Percentiles rank a stretch among this genome's conserved stretches.
Conservation (phyloP, 371 early-diverging fungal species). For the Blakeslea trispora region DNA sequence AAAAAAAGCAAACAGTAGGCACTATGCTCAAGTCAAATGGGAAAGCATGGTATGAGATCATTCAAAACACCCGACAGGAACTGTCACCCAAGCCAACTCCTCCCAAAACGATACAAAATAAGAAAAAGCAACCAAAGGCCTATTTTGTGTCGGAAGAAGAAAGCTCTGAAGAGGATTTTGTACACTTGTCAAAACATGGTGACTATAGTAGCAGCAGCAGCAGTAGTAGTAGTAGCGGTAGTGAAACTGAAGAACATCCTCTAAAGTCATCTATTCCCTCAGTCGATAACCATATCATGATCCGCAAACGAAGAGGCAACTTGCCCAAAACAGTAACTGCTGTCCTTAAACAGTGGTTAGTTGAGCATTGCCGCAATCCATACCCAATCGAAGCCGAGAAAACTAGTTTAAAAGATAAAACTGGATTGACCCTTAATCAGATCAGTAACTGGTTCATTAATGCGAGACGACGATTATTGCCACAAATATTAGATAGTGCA, state of each 20-base stretch:
- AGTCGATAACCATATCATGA: not conserved
- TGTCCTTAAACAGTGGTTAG: slow-evolving; percentile 65
- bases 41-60: slow-evolving; percentile 16
- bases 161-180: too few relatives aligned
- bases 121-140: too few relatives aligned
- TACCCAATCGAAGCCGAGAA: slow-evolving; percentile 78
- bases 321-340: slow-evolving; percentile 57
- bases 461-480: slow-evolving; percentile 62
- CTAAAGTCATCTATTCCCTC: not conserved
- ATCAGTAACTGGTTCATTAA: slow-evolving; percentile 88
- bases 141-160: too few relatives aligned
- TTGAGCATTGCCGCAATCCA: slow-evolving; percentile 67
- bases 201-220: slow-evolving; percentile 1
- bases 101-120: too few relatives aligned
- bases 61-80: slow-evolving; percentile 5
- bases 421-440: slow-evolving; percentile 66
- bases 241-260: not conserved
- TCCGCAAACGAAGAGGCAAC: slow-evolving; percentile 45
- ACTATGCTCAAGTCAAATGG: slow-evolving; percentile 21
- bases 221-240: not conserved
- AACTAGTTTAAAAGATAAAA: slow-evolving; percentile 49
- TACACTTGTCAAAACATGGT: too few relatives aligned
- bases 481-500: slow-evolving; percentile 23
- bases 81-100: slow-evolving; percentile 2
- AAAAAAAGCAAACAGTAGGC: slow-evolving; percentile 20